Percentiles rank a stretch among this genome's conserved stretches.
Evolutionary conservation across 305 asterid genomes (phyloP).

Genomic region (Nicotiana rustica): DNA sequence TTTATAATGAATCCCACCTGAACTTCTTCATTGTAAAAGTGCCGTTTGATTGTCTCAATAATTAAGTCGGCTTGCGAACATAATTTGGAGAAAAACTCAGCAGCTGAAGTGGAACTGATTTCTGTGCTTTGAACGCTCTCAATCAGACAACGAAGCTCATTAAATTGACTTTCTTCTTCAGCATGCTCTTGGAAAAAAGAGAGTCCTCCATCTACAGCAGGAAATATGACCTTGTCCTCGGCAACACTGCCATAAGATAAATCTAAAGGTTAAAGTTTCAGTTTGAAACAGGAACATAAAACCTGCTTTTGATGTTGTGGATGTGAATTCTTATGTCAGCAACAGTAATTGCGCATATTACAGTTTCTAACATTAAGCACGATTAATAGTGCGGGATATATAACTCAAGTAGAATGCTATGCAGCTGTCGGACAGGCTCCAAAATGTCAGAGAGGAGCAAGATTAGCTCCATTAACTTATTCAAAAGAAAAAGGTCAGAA

Average conservation of each 20-base stretch:
- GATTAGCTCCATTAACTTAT: constrained; percentile 23
- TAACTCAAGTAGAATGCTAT: not conserved
- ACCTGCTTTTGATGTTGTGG: not conserved
- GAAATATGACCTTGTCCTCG: constrained; percentile 57
- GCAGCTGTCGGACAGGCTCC: not conserved
- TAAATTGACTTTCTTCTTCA: constrained; percentile 55
- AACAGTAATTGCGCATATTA: constrained; percentile 23
- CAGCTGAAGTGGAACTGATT: constrained; percentile 51
- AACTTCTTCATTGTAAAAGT: constrained; percentile 54
- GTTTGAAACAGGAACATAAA: constrained; percentile 2
- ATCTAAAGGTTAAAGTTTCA: constrained; percentile 21
- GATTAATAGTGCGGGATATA: constrained; percentile 8
- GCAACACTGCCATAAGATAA: constrained; percentile 47
- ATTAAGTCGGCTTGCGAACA: constrained; percentile 59
- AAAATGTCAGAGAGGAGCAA: constrained; percentile 21
- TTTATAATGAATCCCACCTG: constrained; percentile 44
- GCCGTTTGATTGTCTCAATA: constrained; percentile 53
- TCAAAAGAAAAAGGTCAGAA: constrained; percentile 22
- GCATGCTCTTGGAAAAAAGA: constrained; percentile 58
- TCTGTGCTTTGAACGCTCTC: constrained; percentile 54
- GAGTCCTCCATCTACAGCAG: constrained; percentile 56
- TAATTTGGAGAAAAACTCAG: constrained; percentile 53
- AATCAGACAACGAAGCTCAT: constrained; percentile 53
- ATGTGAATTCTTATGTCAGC: not conserved
- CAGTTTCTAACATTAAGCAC: constrained; percentile 19